Base-by-base conservation (phyloP, 139 green algal species). In the Tetraselmis striata region DNA sequence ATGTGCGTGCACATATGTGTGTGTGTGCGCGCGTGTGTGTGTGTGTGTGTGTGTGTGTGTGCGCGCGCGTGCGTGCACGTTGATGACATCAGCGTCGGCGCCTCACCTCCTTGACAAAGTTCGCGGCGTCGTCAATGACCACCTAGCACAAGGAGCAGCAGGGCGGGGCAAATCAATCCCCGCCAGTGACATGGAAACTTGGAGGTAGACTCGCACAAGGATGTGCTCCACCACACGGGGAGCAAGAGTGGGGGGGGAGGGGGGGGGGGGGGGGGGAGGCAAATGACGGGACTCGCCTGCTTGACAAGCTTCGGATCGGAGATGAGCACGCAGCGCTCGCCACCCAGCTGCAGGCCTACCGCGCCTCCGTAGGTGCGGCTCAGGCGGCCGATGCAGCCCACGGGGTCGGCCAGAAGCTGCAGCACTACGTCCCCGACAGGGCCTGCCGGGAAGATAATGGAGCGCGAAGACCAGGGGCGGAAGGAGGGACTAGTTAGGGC, bases 321-420 rank as follows among this genome's bases (percentile, higher is more conserved):
- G 1, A 98, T 86, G 18, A 98, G 80, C 32, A 97, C 90, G 22
- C 95, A 93, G 24, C 85, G 83, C 86, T 96, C 91, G 0, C 94
- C 92, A 2, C 92, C 95, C 31, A 98, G 91, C 80, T 89, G 80
- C 83, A 97, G 30, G 0, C 93, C 94, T 0, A 92, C 92, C 1
- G 93, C 81, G 1, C 79, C 67, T 27, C 94, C 93, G 80, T 96
- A 85, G 24, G 78, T 28, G 0, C 18, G 18, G 2, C 67, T 77
- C 25, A 87, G 30, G 1, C 29, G 0, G 0, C 86, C 84, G 25
- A 97, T 80, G 80, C 93, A 95, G 0, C 28, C 78, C 23, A 98
- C 84, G 0, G 95, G 95, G 45, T 91, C 87, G 0, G 75, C 23
- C 31, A 93, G 85, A 30, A 98, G 80, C 1, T 83, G 32, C 2